Evolutionary conservation across 805 yeast genomes (phyloP), one percentile per base, ranked within the genome.

Genomic region (Wickerhamiella shivajii): DNA sequence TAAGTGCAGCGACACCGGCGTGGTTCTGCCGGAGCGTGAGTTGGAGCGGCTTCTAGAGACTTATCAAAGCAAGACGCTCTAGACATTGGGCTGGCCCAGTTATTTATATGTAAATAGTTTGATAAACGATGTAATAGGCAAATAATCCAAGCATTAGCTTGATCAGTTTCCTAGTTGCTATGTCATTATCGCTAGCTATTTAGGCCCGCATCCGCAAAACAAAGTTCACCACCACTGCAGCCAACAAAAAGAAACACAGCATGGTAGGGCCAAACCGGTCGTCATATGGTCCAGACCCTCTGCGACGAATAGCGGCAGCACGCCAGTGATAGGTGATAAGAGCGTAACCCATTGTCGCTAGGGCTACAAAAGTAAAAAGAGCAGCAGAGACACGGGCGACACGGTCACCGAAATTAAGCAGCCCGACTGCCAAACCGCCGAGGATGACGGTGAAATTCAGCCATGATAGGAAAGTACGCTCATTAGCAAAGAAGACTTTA

Each of bases 231-330:
- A 90, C 77, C 33, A 90, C 96, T 1, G 99, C 96, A 30, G 84
- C 72, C 43, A 90, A 65, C 50, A 90, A 66, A 63, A 90, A 90
- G 64, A 87, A 67, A 61, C 98, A 90, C 49, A 90, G 69, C 79
- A 87, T 76, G 11, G 99, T 92, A 29, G 99, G 98, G 28, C 99
- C 99, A 46, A 90, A 77, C 54, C 98, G 73, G 59, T 90, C 99
- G 53, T 90, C 99, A 55, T 90, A 90, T n/a, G 98, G 98, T 30
- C 98, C 98, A 10, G 93, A 74, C 26, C 98, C 98, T 59, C 97
- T 76, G 60, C 87, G 70, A 59, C 99, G 76, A 46, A 90, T 90
- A 39, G 98, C 98, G 53, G 85, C 83, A 2, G 98, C 98, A 65
- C 99, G 80, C 98, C 98, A 92, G 59, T 90, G 99, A 57, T 90